phyloP scores from a whole-genome alignment of 305 asterid genomes.

The Fraxinus baroniana region DNA sequence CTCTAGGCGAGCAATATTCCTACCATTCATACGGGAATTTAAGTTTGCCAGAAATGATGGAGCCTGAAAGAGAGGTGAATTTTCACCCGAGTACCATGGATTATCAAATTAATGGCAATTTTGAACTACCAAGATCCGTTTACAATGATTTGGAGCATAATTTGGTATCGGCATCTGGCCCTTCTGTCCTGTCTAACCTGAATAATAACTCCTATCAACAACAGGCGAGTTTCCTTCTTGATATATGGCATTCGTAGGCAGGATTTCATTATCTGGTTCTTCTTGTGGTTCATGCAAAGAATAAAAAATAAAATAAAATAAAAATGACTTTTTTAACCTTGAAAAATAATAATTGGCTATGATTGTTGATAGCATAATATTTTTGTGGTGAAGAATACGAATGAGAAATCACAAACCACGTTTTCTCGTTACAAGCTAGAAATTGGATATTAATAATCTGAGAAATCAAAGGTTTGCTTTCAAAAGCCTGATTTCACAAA shows the following conservation, averaged over 20 bases:
- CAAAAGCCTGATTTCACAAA: not conserved
- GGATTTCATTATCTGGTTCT: not conserved
- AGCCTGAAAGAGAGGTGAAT: conserved; percentile 41
- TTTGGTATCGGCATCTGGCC: conserved; percentile 44
- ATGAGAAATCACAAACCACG: not conserved
- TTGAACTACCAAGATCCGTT: conserved; percentile 51
- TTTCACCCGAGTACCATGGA: conserved; percentile 44
- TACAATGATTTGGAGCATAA: conserved; percentile 41
- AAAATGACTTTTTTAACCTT: not conserved
- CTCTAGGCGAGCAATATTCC: conserved; percentile 43
- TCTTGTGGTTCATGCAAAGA: not conserved
- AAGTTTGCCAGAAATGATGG: conserved; percentile 51
- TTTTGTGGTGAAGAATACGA: not conserved
- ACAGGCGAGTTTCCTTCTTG: conserved; percentile 39
- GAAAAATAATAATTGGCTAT: not conserved
- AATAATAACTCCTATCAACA: conserved; percentile 49
- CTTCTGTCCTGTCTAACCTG: conserved; percentile 46
- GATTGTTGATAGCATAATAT: not conserved
- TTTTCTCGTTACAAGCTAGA: not conserved
- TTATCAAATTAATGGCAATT: conserved; percentile 51
- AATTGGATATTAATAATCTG: not conserved
- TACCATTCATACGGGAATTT: conserved; percentile 44
- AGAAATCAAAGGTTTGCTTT: not conserved
- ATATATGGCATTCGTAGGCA: not conserved
- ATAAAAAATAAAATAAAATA: not conserved